Conservation (phyloP, 2,329 filamentous ascomycete species). For the Penicillium sp. region DNA sequence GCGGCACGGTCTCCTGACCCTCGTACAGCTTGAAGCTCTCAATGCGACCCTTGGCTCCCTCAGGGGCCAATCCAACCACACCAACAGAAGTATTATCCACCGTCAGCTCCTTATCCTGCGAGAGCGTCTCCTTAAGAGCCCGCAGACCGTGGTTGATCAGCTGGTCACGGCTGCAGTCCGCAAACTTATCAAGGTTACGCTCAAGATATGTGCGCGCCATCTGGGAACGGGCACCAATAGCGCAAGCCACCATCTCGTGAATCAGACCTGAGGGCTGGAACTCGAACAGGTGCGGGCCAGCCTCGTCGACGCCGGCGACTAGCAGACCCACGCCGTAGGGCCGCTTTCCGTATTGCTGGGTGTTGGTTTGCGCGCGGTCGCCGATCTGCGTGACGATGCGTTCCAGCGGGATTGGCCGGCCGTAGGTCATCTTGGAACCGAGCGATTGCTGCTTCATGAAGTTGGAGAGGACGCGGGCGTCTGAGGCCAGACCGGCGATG, state of each 20-base stretch:
- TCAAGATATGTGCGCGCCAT: constrained; percentile 98
- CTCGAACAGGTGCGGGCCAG: constrained; percentile 94
- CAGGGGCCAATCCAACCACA: constrained; percentile 67
- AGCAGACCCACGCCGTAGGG: constrained; percentile 94
- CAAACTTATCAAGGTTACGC: constrained; percentile 83
- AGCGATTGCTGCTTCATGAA: constrained; percentile 99
- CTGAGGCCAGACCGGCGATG: constrained; percentile 94
- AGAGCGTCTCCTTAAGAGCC: constrained; percentile 91
- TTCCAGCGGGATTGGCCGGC: constrained; percentile 86
- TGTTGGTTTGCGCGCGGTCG: constrained; percentile 96
- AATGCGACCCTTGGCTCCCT: constrained; percentile 56
- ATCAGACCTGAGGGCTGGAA: constrained; percentile 97
- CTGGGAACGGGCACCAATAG: constrained; percentile 92
- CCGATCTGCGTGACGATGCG: constrained; percentile 90
- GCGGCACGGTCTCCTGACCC: constrained; percentile 79
- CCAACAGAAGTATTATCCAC: constrained; percentile 95
- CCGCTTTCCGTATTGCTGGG: constrained; percentile 93
- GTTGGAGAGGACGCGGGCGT: constrained; percentile 98
- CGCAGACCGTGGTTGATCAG: constrained; percentile 86
- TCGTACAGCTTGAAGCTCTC: constrained; percentile 92
- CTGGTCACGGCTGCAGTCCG: constrained; percentile 74
- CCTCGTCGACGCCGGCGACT: constrained; percentile 90
- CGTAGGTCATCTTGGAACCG: constrained; percentile 92
- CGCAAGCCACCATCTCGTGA: constrained; percentile 95
- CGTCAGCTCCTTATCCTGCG: constrained; percentile 96